Evolutionary conservation across 2,329 filamentous ascomycete genomes (phyloP).

Genomic region (Aspergillus felis): DNA sequence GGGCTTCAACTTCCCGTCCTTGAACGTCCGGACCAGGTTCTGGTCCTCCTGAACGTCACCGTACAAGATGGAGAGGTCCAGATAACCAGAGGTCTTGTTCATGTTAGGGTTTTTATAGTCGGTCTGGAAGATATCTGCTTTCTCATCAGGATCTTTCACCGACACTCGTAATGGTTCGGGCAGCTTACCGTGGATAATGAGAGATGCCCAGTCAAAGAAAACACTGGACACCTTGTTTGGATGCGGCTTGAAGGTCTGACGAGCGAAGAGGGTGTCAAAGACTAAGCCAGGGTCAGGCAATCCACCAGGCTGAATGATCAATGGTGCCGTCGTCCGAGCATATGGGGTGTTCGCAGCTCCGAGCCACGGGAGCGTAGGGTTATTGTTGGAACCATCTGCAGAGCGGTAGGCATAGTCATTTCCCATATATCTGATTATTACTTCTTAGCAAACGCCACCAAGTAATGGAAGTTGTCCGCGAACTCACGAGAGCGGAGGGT

Average conservation of each 20-base stretch:
- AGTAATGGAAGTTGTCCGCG: not conserved
- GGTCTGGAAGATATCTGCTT: slow-evolving; percentile 66
- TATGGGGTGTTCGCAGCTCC: slow-evolving; percentile 67
- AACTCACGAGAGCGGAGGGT: slow-evolving; percentile 63
- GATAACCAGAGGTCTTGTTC: slow-evolving; percentile 66
- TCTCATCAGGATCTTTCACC: not conserved
- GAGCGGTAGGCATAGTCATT: slow-evolving; percentile 62
- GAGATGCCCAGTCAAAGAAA: slow-evolving; percentile 68
- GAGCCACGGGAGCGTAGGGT: slow-evolving; percentile 61
- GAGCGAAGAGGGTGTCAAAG: slow-evolving; percentile 43
- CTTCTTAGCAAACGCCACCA: slow-evolving; percentile 8
- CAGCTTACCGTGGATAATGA: slow-evolving; percentile 63
- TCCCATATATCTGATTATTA: slow-evolving; percentile 36
- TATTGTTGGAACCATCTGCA: slow-evolving; percentile 70
- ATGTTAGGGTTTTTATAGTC: slow-evolving; percentile 57
- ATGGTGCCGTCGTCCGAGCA: slow-evolving; percentile 60
- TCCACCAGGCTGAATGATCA: slow-evolving; percentile 57
- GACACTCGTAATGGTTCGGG: not conserved
- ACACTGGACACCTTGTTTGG: slow-evolving; percentile 70
- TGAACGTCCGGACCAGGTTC: slow-evolving; percentile 56
- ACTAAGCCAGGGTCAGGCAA: slow-evolving; percentile 61
- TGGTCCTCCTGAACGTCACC: slow-evolving; percentile 56
- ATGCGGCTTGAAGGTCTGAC: slow-evolving; percentile 47
- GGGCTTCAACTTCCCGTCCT: slow-evolving; percentile 67
- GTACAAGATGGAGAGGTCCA: slow-evolving; percentile 69